Conservation (phyloP, 139 green algal genomes). For the Coccomyxa sp. region DNA sequence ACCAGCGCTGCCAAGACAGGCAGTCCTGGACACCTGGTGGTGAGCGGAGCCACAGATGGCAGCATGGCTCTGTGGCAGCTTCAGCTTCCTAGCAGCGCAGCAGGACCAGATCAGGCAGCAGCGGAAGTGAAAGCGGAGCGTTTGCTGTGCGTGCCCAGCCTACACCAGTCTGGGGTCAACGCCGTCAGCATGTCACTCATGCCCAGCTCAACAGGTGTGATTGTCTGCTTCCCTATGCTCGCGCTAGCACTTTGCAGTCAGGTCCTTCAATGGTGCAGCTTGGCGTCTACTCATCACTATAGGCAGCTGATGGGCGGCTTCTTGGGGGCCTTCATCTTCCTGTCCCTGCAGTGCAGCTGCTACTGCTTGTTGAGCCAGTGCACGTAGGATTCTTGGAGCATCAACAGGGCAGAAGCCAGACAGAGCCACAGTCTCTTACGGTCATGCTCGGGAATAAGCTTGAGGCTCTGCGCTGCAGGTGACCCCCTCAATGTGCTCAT, state of each 20-base stretch:
- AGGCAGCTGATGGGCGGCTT: background rate
- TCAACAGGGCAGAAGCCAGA: background rate
- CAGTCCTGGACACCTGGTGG: background rate
- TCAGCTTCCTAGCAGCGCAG: background rate
- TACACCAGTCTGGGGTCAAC: conserved; percentile 47
- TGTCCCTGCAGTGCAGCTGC: no score
- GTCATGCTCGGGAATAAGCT: background rate
- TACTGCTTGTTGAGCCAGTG: background rate
- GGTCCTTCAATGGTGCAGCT: background rate
- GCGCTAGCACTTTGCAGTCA: background rate
- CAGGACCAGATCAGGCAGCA: background rate
- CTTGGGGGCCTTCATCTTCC: no score
- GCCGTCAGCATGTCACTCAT: conserved; percentile 1
- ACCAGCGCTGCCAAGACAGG: background rate
- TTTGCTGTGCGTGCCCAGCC: conserved; percentile 2
- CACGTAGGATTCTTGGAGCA: background rate
- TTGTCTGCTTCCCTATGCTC: background rate
- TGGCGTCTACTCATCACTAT: background rate
- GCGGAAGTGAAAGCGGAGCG: background rate
- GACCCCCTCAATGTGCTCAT: conserved; percentile 13
- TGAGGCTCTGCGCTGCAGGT: background rate
- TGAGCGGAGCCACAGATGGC: background rate
- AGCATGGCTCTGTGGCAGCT: background rate
- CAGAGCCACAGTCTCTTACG: background rate
- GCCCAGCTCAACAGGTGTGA: background rate